Conservation (phyloP, 495 filamentous ascomycete species). For the Aspergillus saccharolyticus region DNA sequence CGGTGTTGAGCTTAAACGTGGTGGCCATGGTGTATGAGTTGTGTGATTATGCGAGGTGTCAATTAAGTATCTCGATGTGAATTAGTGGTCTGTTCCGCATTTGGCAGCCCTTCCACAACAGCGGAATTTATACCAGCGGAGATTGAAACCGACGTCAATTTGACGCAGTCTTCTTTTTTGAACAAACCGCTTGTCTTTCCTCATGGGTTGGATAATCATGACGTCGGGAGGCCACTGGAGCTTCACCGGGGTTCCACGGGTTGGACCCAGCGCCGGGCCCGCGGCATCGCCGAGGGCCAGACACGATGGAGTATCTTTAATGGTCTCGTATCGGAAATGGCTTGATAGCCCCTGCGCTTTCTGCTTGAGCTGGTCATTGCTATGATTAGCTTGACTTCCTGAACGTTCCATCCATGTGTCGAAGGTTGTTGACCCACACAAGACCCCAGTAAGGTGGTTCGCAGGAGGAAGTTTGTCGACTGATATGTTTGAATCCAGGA, state of each 20-base stretch:
- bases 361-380: too few species aligned
- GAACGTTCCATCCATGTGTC: too few species aligned
- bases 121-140: conserved; percentile 3
- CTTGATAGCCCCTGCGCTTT: too few species aligned
- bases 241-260: not conserved
- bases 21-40: conserved; percentile 22
- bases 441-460: too few species aligned
- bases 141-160: conserved; percentile 11
- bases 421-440: too few species aligned
- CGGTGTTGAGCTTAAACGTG: conserved; percentile 45
- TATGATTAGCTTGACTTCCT: too few species aligned
- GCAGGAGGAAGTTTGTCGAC: too few species aligned
- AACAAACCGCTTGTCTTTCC: not conserved
- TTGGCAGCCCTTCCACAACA: not conserved
- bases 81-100: not conserved
- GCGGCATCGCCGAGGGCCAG: not conserved
- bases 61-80: not conserved
- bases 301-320: not conserved
- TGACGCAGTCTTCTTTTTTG: not conserved
- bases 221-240: conserved; percentile 1
- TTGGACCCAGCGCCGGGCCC: not conserved
- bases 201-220: not conserved
- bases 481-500: too few species aligned
- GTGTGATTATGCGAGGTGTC: not conserved
- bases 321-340: not conserved